Percentiles rank a stretch among this genome's conserved stretches.
phyloP scores from a whole-genome alignment of 305 asterid genomes.

The Galium porrigens region DNA sequence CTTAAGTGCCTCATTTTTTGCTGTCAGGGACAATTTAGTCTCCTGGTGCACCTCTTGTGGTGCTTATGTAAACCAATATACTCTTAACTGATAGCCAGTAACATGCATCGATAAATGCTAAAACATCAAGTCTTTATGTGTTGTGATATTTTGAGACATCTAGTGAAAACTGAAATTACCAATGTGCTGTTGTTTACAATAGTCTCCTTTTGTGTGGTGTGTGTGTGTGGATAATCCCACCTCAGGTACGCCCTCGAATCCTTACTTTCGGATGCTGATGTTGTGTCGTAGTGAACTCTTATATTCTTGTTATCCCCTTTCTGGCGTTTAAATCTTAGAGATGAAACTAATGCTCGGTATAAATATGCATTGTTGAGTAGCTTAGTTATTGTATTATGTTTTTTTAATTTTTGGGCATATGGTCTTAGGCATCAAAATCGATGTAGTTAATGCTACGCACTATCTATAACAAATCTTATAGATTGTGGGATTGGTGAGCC shows the following conservation, averaged over 20 bases:
- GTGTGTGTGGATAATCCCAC: neutral
- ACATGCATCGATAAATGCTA: slow-evolving; percentile 15
- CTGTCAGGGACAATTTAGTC: slow-evolving; percentile 7
- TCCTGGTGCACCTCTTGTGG: slow-evolving; percentile 5
- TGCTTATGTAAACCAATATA: slow-evolving; percentile 12
- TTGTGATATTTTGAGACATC: slow-evolving; percentile 4
- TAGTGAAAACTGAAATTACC: slow-evolving; percentile 5
- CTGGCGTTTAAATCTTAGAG: neutral
- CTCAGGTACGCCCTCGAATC: neutral
- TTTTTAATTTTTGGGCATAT: neutral
- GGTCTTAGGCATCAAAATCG: slow-evolving; percentile 6
- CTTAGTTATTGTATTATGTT: neutral
- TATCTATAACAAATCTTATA: neutral
- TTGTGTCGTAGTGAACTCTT: neutral
- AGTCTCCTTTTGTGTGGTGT: neutral
- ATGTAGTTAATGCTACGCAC: neutral
- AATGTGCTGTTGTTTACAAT: neutral
- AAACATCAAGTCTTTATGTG: slow-evolving; percentile 9
- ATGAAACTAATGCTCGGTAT: neutral
- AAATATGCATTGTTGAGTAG: neutral
- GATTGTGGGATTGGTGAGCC: neutral
- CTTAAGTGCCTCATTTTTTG: slow-evolving; percentile 13
- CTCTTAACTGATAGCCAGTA: neutral
- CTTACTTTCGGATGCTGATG: neutral
- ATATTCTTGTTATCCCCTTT: too few relatives aligned